Evolutionary conservation across 2,329 filamentous ascomycete species (phyloP).

Genomic region (Trichoderma koningii): DNA sequence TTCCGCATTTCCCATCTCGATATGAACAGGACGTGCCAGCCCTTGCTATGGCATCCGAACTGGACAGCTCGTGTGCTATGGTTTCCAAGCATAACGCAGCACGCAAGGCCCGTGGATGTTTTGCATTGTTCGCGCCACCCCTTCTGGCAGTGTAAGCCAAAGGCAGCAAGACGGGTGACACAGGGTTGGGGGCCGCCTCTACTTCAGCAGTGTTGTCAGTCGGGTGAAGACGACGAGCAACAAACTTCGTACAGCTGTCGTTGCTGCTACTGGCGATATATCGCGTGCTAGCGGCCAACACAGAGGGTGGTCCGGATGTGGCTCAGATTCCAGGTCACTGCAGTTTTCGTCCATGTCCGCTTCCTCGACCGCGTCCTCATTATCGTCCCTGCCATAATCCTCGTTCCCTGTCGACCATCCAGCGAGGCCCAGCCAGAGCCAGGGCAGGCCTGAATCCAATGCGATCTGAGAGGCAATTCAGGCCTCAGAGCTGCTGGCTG

Average conservation of each 20-base stretch:
- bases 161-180: conserved; percentile 6
- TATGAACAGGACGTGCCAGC: not conserved
- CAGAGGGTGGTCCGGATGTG: not conserved
- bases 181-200: conserved; percentile 23
- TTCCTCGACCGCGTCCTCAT: not conserved
- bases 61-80: conserved; percentile 8
- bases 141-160: conserved; percentile 19
- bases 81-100: conserved; percentile 5
- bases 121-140: conserved; percentile 26
- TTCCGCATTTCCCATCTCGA: conserved; percentile 19
- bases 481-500: not conserved
- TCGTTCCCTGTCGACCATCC: not conserved
- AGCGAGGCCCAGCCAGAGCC: not conserved
- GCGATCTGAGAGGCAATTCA: not conserved
- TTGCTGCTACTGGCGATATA: not conserved
- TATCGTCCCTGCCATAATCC: too few relatives aligned
- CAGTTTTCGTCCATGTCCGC: not conserved
- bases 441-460: not conserved
- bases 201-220: conserved; percentile 16
- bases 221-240: conserved; percentile 5
- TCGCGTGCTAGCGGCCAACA: not conserved
- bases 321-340: not conserved
- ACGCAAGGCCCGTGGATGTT: conserved; percentile 24
- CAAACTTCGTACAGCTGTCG: not conserved
- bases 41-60: not conserved